A percentile compares a stretch with the other conserved stretches of the same genome.
These are phyloP conservation scores for Myxozyma nipponensis DNA, from an alignment of 805 yeast species.

Conservation along the genomic window DNA sequence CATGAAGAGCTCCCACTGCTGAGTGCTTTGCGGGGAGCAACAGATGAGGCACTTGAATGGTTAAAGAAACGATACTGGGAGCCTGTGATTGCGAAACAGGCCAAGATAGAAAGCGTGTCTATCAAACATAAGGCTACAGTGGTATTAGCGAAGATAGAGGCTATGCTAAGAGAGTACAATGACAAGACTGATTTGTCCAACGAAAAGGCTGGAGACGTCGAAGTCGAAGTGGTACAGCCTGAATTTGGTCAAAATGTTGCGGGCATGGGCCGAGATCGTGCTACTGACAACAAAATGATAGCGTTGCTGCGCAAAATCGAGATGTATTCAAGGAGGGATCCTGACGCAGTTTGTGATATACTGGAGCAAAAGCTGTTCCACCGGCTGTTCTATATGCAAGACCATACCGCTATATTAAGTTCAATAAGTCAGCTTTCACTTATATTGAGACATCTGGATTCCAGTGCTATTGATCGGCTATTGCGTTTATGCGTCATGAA, in stretches of 20 bases:
- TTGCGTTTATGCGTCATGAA: not conserved
- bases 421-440: not conserved
- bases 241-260: not conserved
- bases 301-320: not conserved
- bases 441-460: not conserved
- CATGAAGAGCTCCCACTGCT: constrained; percentile 80
- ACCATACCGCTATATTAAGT: not conserved
- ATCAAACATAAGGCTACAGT: no score
- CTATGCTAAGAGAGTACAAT: not conserved
- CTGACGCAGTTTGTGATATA: not conserved
- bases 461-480: not conserved
- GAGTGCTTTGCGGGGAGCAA: constrained; percentile 59
- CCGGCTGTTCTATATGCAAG: not conserved
- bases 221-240: not conserved
- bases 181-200: not conserved
- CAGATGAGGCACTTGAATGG: constrained; percentile 69
- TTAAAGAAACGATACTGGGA: constrained; percentile 70
- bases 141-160: not conserved
- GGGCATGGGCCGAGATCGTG: not conserved
- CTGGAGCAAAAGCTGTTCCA: not conserved
- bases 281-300: not conserved
- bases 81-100: constrained; percentile 3
- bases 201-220: not conserved
- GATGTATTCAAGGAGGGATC: not conserved
- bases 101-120: not conserved